Evolutionary conservation across 257 asterid genomes (phyloP), one percentile per base, ranked within the genome.

Genomic region (Oldenlandia corymbosa): DNA sequence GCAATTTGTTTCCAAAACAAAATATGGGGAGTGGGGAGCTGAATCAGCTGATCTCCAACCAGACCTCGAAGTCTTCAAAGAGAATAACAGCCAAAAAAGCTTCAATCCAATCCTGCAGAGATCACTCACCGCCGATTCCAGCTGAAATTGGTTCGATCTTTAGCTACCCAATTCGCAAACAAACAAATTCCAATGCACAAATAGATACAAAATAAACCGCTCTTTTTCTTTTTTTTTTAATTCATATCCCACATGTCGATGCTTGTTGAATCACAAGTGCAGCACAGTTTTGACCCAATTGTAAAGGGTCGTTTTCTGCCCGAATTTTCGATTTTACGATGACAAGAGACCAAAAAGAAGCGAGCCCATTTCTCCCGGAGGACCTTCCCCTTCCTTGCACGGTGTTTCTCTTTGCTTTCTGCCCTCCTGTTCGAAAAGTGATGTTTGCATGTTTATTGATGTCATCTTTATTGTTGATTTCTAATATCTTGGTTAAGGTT

Each of bases 251-350:
- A 20, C 46, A 66, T 55, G 71, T 34, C 27, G 12, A 31, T 46
- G 14, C 14, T 14, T n/a, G n/a, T n/a, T 7, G 14, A 16, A 18
- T 17, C 49, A 48, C 55, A 30, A 50, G 14, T 21, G 47, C 36
- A 24, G 10, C 57, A 58, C 24, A 10, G 5, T 32, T 30, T 59
- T 10, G 30, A 27, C 18, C 16, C 43, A 28, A 14, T 24, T 57
- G 71, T 53, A 66, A 50, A 26, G 54, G 55, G 32, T 56, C 31
- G 18, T 18, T 46, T 10, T 67, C 48, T 59, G n/a, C 58, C 51
- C 16, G 39, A 21, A 23, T 37, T 57, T n/a, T 16, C 59, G 31
- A 9, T 48, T 56, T 20, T 67, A 12, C 41, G 11, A 57, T 67
- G 65, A 67, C 65, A 45, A 32, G 39, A 23, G 30, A 23, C 32